Conservation (phyloP, 306 rosid species). For the Prosopis cineraria region DNA sequence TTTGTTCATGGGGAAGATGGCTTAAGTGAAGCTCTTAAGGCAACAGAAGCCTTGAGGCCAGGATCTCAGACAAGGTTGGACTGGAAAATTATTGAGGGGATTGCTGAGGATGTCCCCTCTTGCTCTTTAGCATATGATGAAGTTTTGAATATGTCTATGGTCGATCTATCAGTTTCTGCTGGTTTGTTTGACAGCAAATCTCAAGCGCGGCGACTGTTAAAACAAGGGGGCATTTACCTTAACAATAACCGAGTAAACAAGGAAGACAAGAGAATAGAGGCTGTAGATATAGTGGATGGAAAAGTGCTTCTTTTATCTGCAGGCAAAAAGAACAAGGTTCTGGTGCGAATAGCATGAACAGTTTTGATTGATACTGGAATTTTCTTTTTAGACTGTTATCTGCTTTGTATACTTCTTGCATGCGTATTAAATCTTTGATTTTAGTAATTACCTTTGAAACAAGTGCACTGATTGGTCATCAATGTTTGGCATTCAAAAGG, state of each 20-base stretch:
- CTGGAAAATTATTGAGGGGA: conserved; percentile 83
- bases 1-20: conserved; percentile 94
- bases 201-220: conserved; percentile 82
- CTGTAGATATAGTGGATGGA: conserved; percentile 80
- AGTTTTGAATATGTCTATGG: conserved; percentile 60
- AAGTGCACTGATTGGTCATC: background rate
- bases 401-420: conserved; percentile 32
- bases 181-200: conserved; percentile 88
- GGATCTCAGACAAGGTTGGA: conserved; percentile 88
- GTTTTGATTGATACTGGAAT: conserved; percentile 19
- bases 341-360: conserved; percentile 66
- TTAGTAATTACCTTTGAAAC: conserved; percentile 3
- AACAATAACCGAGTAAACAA: conserved; percentile 76
- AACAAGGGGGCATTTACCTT: conserved; percentile 95
- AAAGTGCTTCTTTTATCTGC: conserved; percentile 88
- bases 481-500: conserved; percentile 12
- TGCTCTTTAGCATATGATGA: conserved; percentile 73
- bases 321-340: conserved; percentile 94
- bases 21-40: conserved; percentile 75
- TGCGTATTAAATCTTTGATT: conserved; percentile 16
- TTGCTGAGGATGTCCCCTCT: conserved; percentile 84
- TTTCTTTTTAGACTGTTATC: conserved; percentile 35
- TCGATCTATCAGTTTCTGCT: conserved; percentile 84
- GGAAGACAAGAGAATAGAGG: conserved; percentile 69
- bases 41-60: conserved; percentile 88